Evolutionary conservation across 805 yeast species (phyloP).

Genomic region (Zygotorulaspora danielsina): DNA sequence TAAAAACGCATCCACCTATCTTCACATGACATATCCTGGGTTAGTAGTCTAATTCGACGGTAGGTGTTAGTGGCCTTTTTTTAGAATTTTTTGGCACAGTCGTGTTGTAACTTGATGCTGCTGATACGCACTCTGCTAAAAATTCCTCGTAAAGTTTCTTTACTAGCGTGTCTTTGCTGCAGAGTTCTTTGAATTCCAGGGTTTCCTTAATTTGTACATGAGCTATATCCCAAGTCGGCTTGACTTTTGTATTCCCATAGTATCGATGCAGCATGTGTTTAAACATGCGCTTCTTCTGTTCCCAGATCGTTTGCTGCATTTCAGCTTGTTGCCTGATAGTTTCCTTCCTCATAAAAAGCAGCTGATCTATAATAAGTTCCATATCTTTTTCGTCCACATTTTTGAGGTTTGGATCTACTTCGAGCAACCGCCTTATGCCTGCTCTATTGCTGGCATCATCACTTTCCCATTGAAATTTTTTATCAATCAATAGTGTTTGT

Average conservation of each 20-base stretch:
- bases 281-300: constrained; percentile 28
- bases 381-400: constrained; percentile 31
- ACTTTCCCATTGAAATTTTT: constrained; percentile 25
- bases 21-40: too few relatives aligned
- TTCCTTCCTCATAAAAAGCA: constrained; percentile 27
- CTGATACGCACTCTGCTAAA: constrained; percentile 19
- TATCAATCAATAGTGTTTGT: constrained; percentile 45
- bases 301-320: constrained; percentile 16
- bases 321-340: constrained; percentile 23
- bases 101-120: constrained; percentile 16
- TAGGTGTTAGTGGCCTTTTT: constrained; percentile 28
- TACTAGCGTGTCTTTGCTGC: constrained; percentile 30
- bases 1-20: not conserved
- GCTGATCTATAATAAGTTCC: constrained; percentile 28
- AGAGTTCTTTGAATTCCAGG: constrained; percentile 37
- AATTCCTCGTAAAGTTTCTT: constrained; percentile 36
- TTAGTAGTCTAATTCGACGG: constrained; percentile 36
- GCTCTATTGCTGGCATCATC: constrained; percentile 13
- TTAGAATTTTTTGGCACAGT: constrained; percentile 19
- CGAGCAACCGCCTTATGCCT: constrained; percentile 17
- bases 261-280: constrained; percentile 25
- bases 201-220: constrained; percentile 28
- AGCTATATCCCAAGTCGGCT: constrained; percentile 38
- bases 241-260: constrained; percentile 19
- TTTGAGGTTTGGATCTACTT: constrained; percentile 23